phyloP scores from a whole-genome alignment of 305 asterid species.

The Fraxinus velutina region DNA sequence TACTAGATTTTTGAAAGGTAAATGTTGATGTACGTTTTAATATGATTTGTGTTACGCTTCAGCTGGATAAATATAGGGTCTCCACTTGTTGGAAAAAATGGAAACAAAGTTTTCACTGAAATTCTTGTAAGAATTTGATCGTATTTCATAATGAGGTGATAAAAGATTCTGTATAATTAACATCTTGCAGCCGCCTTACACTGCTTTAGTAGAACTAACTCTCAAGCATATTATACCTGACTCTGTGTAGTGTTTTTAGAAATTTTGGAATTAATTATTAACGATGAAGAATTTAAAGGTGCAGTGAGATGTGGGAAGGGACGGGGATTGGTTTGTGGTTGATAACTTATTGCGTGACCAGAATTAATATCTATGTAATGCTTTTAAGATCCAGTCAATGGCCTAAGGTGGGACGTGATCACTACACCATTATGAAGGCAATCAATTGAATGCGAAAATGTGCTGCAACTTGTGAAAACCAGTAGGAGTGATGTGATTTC shows the following conservation, averaged over 20 bases:
- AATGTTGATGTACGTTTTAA: neutral
- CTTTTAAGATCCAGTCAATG: neutral
- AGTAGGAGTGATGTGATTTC: neutral
- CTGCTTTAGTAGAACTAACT: neutral
- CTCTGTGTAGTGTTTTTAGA: neutral
- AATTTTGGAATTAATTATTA: neutral
- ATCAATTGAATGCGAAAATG: neutral
- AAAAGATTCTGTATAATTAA: too few species aligned
- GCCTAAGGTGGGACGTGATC: neutral
- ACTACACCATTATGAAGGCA: neutral
- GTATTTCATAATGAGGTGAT: neutral
- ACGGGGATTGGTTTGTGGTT: neutral
- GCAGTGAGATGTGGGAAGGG: neutral
- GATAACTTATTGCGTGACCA: neutral
- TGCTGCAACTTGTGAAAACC: neutral
- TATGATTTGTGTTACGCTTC: neutral
- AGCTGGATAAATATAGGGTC: neutral
- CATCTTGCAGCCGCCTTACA: neutral
- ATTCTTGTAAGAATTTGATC: neutral
- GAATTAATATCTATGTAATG: neutral
- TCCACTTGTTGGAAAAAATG: neutral
- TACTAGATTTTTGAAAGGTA: neutral
- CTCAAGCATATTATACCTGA: neutral
- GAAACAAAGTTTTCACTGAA: neutral
- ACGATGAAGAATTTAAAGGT: neutral